Evolutionary conservation across 305 asterid genomes (phyloP).

Genomic region (Solanum hybrid): DNA sequence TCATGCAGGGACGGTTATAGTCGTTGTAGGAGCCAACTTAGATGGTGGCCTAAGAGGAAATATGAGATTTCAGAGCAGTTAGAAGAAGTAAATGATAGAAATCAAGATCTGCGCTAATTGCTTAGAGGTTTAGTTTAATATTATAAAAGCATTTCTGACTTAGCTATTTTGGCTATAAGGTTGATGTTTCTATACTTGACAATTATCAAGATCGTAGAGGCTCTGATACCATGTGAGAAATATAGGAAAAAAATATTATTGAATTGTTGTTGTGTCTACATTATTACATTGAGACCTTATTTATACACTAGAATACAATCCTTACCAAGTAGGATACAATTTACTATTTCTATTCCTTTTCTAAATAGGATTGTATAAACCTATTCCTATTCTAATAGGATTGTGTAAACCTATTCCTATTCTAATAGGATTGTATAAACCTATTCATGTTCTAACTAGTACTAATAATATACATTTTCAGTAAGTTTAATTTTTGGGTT

Average conservation of each 20-base stretch:
- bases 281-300: too few relatives aligned
- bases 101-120: conserved; percentile 37
- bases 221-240: too few relatives aligned
- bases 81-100: neutral
- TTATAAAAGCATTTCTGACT: conserved; percentile 12
- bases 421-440: too few relatives aligned
- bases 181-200: neutral
- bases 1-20: neutral
- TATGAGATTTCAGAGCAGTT: neutral
- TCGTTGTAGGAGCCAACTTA: neutral
- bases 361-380: too few relatives aligned
- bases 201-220: too few relatives aligned
- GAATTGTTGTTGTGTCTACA: too few relatives aligned
- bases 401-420: too few relatives aligned
- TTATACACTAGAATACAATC: too few relatives aligned
- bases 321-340: too few relatives aligned
- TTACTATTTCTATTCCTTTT: too few relatives aligned
- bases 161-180: neutral
- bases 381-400: too few relatives aligned
- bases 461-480: neutral
- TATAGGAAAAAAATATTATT: too few relatives aligned
- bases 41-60: neutral
- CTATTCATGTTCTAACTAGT: neutral
- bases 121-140: conserved; percentile 55
- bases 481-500: neutral